Percentiles rank a stretch among this genome's conserved stretches.
These are phyloP conservation scores for Gastrodia elata DNA, from an alignment of 106 monocot species.

Conservation along the genomic window DNA sequence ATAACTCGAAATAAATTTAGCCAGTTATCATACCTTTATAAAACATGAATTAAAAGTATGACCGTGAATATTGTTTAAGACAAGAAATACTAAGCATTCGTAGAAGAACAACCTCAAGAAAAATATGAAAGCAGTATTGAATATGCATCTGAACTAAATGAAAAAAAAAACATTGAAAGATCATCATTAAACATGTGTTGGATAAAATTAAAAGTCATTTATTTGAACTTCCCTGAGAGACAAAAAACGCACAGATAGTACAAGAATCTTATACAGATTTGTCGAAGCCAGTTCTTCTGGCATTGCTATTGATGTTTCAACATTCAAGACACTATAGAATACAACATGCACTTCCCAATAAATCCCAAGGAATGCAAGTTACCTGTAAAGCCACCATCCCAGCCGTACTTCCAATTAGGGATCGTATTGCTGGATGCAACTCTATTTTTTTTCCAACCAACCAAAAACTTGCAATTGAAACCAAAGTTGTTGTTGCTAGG, in stretches of 20 bases:
- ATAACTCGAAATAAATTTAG: background rate
- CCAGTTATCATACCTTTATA: background rate
- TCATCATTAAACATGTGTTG: background rate
- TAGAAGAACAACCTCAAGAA: background rate
- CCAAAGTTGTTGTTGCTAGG: constrained; percentile 68
- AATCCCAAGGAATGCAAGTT: constrained; percentile 5
- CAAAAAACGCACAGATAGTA: background rate
- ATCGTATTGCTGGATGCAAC: constrained; percentile 78
- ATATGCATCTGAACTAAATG: background rate
- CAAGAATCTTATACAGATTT: background rate
- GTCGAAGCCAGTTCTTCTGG: background rate
- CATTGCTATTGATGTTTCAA: background rate
- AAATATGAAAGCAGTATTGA: background rate
- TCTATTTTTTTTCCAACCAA: constrained; percentile 63
- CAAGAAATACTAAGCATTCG: background rate
- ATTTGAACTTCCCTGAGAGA: background rate
- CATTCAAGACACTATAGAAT: background rate
- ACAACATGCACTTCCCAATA: background rate
- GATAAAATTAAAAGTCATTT: background rate
- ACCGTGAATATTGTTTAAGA: background rate
- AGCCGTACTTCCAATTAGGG: constrained; percentile 63
- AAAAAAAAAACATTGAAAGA: background rate
- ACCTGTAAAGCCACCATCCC: constrained; percentile 90
- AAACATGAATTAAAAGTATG: background rate
- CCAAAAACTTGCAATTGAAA: constrained; percentile 68